phyloP scores from a whole-genome alignment of 805 yeast species.

The Ogataea siamensis region DNA sequence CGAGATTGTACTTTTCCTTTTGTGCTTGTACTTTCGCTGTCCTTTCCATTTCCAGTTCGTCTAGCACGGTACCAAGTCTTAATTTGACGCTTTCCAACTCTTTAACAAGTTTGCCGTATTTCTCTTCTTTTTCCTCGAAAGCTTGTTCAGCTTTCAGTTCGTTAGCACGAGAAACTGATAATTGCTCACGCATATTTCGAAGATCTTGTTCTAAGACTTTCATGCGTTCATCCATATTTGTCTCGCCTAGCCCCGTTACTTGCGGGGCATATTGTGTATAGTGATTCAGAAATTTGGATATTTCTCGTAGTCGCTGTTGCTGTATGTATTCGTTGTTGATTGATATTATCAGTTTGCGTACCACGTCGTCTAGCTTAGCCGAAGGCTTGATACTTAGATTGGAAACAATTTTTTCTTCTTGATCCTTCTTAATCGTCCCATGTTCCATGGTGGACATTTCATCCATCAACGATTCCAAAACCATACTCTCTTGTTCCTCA shows the following conservation, averaged over 20 bases:
- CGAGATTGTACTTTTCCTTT: slow-evolving; percentile 2
- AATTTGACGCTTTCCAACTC: slow-evolving; percentile 10
- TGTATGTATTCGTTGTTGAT: slow-evolving; percentile 59
- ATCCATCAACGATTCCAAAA: slow-evolving; percentile 26
- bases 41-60: slow-evolving; percentile 11
- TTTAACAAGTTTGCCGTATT: neutral
- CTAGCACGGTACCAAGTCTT: neutral
- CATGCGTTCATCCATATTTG: slow-evolving; percentile 20
- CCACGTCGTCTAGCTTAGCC: slow-evolving; percentile 52
- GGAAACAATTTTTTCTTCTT: slow-evolving; percentile 48
- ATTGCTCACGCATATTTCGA: slow-evolving; percentile 20
- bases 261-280: slow-evolving; percentile 36
- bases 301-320: slow-evolving; percentile 50
- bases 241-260: slow-evolving; percentile 2
- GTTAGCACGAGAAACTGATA: slow-evolving; percentile 19
- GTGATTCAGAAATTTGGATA: slow-evolving; percentile 52
- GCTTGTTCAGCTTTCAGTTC: slow-evolving; percentile 17
- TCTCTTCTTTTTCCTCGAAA: slow-evolving; percentile 12
- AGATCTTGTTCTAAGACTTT: slow-evolving; percentile 23
- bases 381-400: slow-evolving; percentile 60
- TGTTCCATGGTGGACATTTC: slow-evolving; percentile 28
- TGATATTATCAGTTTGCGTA: slow-evolving; percentile 52
- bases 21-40: slow-evolving; percentile 6
- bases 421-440: slow-evolving; percentile 33
- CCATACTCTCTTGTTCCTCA: slow-evolving; percentile 33